Conservation (phyloP, 352 stramenopile genomes). For the Phytophthora sojae region DNA sequence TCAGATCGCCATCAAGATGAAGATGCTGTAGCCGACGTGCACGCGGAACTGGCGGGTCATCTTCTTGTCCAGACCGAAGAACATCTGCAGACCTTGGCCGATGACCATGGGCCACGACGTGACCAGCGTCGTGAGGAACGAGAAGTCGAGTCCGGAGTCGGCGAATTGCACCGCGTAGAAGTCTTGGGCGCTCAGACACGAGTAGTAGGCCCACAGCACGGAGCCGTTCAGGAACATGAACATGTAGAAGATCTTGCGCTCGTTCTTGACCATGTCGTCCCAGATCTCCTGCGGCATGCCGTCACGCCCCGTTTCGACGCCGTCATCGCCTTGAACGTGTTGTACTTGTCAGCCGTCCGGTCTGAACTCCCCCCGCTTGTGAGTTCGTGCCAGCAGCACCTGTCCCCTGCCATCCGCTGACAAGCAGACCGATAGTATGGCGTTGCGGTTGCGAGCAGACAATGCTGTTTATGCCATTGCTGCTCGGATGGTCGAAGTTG, state of each 20-base stretch:
- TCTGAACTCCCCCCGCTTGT: too few relatives aligned
- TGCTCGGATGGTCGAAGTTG: background rate
- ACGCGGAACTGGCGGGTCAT: conserved; percentile 52
- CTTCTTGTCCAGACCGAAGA: conserved; percentile 65
- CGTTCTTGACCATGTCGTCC: conserved; percentile 62
- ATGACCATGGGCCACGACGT: conserved; percentile 70
- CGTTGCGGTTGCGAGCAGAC: background rate
- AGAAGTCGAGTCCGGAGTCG: conserved; percentile 59
- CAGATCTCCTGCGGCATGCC: conserved; percentile 65
- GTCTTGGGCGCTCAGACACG: conserved; percentile 72
- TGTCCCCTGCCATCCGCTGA: background rate
- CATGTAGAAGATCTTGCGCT: conserved; percentile 64
- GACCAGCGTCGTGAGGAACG: conserved; percentile 69
- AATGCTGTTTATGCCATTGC: background rate
- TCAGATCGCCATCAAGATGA: conserved; percentile 62
- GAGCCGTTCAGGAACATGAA: conserved; percentile 79
- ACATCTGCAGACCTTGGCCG: conserved; percentile 63
- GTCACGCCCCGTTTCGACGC: conserved; percentile 39
- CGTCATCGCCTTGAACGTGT: conserved; percentile 25
- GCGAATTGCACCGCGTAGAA: conserved; percentile 68
- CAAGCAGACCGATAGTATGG: background rate
- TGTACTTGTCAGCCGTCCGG: background rate
- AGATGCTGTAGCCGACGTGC: conserved; percentile 58
- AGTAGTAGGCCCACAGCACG: conserved; percentile 81
- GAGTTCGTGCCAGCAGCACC: background rate